phyloP scores from a whole-genome alignment of 352 stramenopile genomes.

The Phytophthora quininea region DNA sequence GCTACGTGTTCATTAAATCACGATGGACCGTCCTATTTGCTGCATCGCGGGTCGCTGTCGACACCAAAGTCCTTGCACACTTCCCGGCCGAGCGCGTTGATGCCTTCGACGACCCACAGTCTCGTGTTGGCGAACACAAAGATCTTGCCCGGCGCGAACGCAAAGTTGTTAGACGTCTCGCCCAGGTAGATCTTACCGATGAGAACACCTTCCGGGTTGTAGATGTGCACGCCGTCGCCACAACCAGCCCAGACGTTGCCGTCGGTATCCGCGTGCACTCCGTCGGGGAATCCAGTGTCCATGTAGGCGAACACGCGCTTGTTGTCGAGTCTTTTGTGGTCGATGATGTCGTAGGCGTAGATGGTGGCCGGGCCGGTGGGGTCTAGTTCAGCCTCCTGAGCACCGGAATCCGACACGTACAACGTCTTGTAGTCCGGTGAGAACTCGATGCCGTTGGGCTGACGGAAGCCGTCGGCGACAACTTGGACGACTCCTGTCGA shows the following conservation, averaged over 20 bases:
- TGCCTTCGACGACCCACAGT: constrained; percentile 21
- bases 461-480: constrained; percentile 16
- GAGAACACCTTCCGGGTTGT: constrained; percentile 25
- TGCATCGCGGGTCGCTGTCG: constrained; percentile 24
- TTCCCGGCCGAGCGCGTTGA: constrained; percentile 26
- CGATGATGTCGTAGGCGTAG: constrained; percentile 27
- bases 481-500: constrained; percentile 29
- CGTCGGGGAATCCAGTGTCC: constrained; percentile 25
- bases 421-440: constrained; percentile 32
- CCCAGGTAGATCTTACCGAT: constrained; percentile 28
- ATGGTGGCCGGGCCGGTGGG: constrained; percentile 21
- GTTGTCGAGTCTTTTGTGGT: constrained; percentile 20
- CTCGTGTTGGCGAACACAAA: constrained; percentile 23
- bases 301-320: constrained; percentile 21
- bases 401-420: constrained; percentile 23
- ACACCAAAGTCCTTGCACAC: constrained; percentile 30
- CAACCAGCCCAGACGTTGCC: constrained; percentile 26
- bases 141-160: constrained; percentile 24
- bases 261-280: constrained; percentile 22
- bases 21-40: not conserved
- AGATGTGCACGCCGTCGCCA: constrained; percentile 27
- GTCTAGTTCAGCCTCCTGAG: constrained; percentile 20
- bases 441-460: constrained; percentile 27
- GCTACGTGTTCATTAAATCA: not conserved
- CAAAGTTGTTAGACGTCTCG: constrained; percentile 25